A percentile compares a stretch with the other conserved stretches of the same genome.
Conservation (phyloP, 805 yeast species). For the Saturnispora hagleri region DNA sequence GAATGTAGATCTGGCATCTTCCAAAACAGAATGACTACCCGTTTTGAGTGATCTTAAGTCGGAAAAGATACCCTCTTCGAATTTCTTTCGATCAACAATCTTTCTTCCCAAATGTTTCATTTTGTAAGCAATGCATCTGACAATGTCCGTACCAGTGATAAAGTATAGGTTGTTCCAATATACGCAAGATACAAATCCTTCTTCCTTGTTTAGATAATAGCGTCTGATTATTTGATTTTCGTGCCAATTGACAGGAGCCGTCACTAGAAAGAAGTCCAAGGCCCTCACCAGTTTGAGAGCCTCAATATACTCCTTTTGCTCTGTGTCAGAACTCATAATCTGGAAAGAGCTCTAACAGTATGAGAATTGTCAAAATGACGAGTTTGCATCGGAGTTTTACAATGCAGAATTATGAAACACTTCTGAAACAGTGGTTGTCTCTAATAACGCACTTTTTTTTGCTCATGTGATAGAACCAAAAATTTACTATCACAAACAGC, state of each 20-base stretch:
- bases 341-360: neutral
- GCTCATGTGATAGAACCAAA: neutral
- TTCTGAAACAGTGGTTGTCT: conserved; percentile 1
- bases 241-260: conserved; percentile 95
- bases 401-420: conserved; percentile 1
- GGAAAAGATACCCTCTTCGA: conserved; percentile 92
- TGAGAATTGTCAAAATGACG: neutral
- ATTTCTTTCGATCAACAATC: conserved; percentile 79
- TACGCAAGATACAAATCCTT: conserved; percentile 87
- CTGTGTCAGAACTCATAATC: neutral
- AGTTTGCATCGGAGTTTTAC: conserved; percentile 1
- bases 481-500: neutral
- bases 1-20: conserved; percentile 78
- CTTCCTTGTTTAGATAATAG: conserved; percentile 77
- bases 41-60: conserved; percentile 81
- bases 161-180: conserved; percentile 85
- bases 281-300: conserved; percentile 70
- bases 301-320: conserved; percentile 4
- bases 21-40: conserved; percentile 80
- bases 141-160: conserved; percentile 94
- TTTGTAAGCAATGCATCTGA: conserved; percentile 80
- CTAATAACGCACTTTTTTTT: neutral
- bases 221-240: conserved; percentile 79
- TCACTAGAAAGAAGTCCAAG: conserved; percentile 74
- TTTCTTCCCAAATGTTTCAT: conserved; percentile 85